Base-by-base conservation (phyloP, 2,329 filamentous ascomycete species). In the Fusarium sp. region DNA sequence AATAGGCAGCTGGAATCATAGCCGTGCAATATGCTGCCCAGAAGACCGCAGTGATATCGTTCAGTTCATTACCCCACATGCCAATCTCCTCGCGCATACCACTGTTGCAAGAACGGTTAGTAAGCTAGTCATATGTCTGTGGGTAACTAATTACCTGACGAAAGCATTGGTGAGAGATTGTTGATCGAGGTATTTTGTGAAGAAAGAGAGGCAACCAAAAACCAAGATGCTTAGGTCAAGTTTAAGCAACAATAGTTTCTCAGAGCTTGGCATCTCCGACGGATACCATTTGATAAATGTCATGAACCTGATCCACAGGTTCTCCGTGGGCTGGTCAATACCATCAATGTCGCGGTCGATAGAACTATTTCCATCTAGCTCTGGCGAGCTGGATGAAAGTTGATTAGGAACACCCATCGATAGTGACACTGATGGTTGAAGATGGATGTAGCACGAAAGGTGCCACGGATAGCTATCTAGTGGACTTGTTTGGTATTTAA, bases 161-260 rank as follows among this genome's bases (percentile, higher is more conserved):
- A 78, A 79, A 39, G 78, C 78, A 22, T 80, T 80, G 49, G 78
- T 79, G n/a, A 79, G 71, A 4, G 77, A 78, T 22, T 77, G 76
- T 42, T 79, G 78, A 48, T 80, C 78, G 7, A 81, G 73, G 53
- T 80, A 81, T 45, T 81, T 81, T 6, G 79, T 81, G 57, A 81
- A 81, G 67, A 81, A 81, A 9, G 76, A 80, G 6, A 81, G 64
- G 24, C 79, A 81, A 0, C 79, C 79, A 63, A 79, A 81, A 9
- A 80, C 66, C 20, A 81, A 69, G 38, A 81, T 79, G 54, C 75
- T 75, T 7, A 81, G 63, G 51, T 81, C 79, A 7, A 81, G 77
- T 56, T 80, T 80, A 51, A 80, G 56, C 13, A 81, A 73, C 11
- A 81, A 67, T 6, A 59, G 52, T 65, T 80, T 81, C 58, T 81